These are phyloP conservation scores for Starmerella bombicola DNA, from an alignment of 805 yeast species.

Conservation along the genomic window DNA sequence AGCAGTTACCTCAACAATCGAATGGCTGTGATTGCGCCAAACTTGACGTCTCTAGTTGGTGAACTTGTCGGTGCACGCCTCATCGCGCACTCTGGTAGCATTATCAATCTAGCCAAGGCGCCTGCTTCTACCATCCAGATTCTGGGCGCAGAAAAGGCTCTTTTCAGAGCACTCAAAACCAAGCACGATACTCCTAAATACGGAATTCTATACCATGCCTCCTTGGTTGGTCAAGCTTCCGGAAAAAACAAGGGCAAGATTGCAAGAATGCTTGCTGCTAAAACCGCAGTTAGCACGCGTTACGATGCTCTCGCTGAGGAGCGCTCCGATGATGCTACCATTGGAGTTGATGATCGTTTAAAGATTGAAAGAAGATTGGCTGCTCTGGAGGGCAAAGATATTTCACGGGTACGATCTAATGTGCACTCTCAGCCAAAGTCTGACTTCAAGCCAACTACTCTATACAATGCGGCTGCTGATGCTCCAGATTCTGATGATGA, in stretches of 20 bases:
- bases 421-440: conserved; percentile 70
- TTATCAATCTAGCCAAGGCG: conserved; percentile 88
- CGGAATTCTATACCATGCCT: conserved; percentile 93
- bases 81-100: conserved; percentile 93
- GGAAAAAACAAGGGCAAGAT: conserved; percentile 98
- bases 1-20: conserved; percentile 82
- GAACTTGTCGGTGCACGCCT: conserved; percentile 97
- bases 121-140: conserved; percentile 98
- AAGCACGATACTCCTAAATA: conserved; percentile 98
- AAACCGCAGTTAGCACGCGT: conserved; percentile 93
- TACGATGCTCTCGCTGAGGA: conserved; percentile 96
- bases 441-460: conserved; percentile 69
- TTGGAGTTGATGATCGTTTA: conserved; percentile 81
- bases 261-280: conserved; percentile 96
- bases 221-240: conserved; percentile 93
- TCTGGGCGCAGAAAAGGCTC: conserved; percentile 97
- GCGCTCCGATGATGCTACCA: conserved; percentile 87
- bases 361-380: conserved; percentile 91
- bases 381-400: conserved; percentile 89
- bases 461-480: conserved; percentile 94
- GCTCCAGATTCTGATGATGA: conserved; percentile 44
- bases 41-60: conserved; percentile 87
- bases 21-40: conserved; percentile 99
- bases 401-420: conserved; percentile 66
- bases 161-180: conserved; percentile 96